Base-by-base conservation (phyloP, 768 basidiomycete genomes). In the Suillus brevipes region DNA sequence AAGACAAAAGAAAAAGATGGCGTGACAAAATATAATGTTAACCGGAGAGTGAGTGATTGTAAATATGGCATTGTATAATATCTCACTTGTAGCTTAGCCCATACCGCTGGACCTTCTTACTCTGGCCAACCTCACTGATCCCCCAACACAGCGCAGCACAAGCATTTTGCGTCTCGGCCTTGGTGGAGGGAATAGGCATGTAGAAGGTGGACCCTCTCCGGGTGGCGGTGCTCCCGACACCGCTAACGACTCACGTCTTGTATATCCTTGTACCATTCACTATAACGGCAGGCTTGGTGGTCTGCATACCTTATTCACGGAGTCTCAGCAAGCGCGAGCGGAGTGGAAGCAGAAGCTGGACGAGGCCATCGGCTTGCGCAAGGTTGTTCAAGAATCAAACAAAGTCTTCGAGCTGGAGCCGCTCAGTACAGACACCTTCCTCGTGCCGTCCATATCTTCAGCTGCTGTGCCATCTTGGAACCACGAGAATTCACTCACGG, bases 401-500 rank as follows among this genome's bases (percentile, higher is more conserved):
- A 95, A 94, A 80, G 94, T 94, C 20, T 97, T 98, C 69, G 95
- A 98, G 78, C 85, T 95, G 64, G 92, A 94, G 72, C 92, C 92
- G 2, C 82, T 97, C 62, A 96, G 94, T 73, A 82, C 87, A 23
- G 94, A 96, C 70, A 95, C 94, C 0, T 97, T 97, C 82, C 77
- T 90, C 56, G 85, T 93, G 25, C 91, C 93, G 0, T 84, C 89
- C 1, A 79, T 89, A 64, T 78, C 84, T 50, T 79, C 81, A 40
- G 72, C 74, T 4, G 64, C 74, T 0, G 59, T 82, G 6, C 85
- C 89, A 4, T 80, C 88, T 12, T 94, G 81, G 81, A 79, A 87
- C 69, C 85, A 89, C 61, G 91, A 93, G 60, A 89, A 82, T 64
- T 81, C 88, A 14, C 90, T 88, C 66, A 87, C 83, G 1, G 93